Base-by-base conservation (phyloP, 805 yeast species). In the Wickerhamiella brachini region DNA sequence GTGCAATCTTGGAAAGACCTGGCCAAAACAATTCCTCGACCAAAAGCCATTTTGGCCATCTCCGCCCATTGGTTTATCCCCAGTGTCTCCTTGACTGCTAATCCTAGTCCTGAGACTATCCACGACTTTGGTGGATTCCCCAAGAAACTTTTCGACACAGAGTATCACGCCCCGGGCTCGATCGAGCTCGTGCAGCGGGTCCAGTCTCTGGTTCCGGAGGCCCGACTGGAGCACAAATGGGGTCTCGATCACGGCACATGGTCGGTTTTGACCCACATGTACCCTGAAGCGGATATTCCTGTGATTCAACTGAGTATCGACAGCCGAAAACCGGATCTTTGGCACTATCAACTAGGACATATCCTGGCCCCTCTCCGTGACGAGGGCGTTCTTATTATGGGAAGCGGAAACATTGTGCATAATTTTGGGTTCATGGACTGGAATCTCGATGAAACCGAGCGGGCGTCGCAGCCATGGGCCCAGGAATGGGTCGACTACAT, bases 331-430 rank as follows among this genome's bases (percentile, higher is more conserved):
- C 52, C 53, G n/a, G 49, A 39, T 9, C 73, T 71, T 48, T 57
- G 52, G 44, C 60, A 56, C 41, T 68, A 73, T 31, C 70, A 73
- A 55, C 60, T 83, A 45, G 93, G 90, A 8, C 64, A 72, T 53
- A 68, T 65, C 0, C 65, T 83, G 46, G 59, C 73, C 17, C 67
- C 70, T 34, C 76, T 78, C 55, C 71, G 86, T 51, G 68, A 71
- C 5, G 64, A 75, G 49, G 76, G 75, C 45, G 79, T 76, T 17
- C 55, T 77, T 49, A 68, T 83, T 2, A 60, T 83, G 2, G 74
- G 78, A 51, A 78, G 85, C 1, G 93, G 93, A 2, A 79, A 81
- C 80, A 70, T 83, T 10, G 89, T 83, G 38, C 90, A 83, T 64
- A 83, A 83, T 59, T 53, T 58, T 15, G 48, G 54, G 13, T 48